Percentiles rank a stretch among this genome's conserved stretches.
phyloP scores from a whole-genome alignment of 23 red algal genomes.

The Chondrus crispus region DNA sequence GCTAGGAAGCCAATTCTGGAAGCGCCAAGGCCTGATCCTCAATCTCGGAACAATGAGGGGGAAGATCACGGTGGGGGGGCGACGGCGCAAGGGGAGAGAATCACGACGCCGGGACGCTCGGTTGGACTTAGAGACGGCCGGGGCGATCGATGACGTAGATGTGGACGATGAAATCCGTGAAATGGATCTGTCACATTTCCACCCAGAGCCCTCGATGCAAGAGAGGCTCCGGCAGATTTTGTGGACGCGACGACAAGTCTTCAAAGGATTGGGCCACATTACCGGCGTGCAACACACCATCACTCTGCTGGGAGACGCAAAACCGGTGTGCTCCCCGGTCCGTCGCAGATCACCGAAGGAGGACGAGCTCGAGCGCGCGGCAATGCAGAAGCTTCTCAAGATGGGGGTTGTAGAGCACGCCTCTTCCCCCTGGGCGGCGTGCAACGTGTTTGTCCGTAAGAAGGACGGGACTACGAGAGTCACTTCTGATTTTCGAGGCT shows the following conservation, averaged over 20 bases:
- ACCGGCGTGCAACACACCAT: neutral
- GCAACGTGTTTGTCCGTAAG: slow-evolving; percentile 25
- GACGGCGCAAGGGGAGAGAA: too few species aligned
- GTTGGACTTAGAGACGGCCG: neutral
- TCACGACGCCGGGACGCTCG: too few species aligned
- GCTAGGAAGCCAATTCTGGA: neutral
- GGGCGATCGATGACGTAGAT: neutral
- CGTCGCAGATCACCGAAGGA: neutral
- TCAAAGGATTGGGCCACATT: slow-evolving; percentile 9
- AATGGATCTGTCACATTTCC: slow-evolving; percentile 3
- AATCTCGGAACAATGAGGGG: neutral
- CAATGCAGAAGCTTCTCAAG: neutral
- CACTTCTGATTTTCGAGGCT: slow-evolving; percentile 30
- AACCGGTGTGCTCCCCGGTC: neutral
- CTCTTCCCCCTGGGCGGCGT: neutral
- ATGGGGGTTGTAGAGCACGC: slow-evolving; percentile 5
- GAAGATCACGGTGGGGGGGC: too few species aligned
- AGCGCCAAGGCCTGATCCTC: neutral
- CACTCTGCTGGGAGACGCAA: neutral
- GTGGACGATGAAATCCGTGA: neutral
- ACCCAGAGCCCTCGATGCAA: neutral
- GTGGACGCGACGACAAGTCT: neutral
- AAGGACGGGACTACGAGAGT: neutral
- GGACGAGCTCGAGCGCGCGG: neutral
- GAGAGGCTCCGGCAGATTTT: neutral